These are phyloP conservation scores for Teunomyces gatunensis DNA, from an alignment of 805 yeast genomes.

Conservation along the genomic window DNA sequence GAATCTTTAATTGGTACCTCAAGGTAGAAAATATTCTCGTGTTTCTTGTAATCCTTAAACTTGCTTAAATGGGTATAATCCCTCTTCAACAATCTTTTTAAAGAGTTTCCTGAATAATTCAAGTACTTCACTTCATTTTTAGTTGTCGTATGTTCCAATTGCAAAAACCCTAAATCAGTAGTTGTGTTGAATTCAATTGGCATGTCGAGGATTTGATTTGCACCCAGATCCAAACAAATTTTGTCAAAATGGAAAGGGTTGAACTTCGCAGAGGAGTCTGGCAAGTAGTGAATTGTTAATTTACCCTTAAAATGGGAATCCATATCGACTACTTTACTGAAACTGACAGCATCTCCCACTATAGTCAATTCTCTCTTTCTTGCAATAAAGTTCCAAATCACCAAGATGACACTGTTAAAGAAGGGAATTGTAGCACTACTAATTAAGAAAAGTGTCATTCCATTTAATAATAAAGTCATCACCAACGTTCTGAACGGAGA, in stretches of 20 bases:
- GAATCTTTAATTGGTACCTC: conserved; percentile 64
- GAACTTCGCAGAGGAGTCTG: conserved; percentile 83
- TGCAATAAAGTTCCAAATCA: conserved; percentile 44
- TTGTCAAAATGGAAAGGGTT: conserved; percentile 66
- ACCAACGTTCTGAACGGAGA: conserved; percentile 52
- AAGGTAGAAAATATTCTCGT: conserved; percentile 51
- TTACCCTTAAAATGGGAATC: conserved; percentile 77
- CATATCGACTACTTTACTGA: conserved; percentile 41
- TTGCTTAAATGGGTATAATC: conserved; percentile 32
- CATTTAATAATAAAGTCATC: conserved; percentile 46
- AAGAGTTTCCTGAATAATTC: conserved; percentile 57
- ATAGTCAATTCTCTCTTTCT: conserved; percentile 50
- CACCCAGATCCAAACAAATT: conserved; percentile 53
- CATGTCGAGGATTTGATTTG: conserved; percentile 36
- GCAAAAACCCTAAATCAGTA: conserved; percentile 63
- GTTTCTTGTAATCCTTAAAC: conserved; percentile 21
- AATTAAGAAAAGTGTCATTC: conserved; percentile 53
- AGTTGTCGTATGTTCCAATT: conserved; percentile 59
- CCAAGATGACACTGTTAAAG: conserved; percentile 27
- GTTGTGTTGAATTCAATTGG: conserved; percentile 85
- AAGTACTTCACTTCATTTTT: conserved; percentile 44
- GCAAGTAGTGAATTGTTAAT: conserved; percentile 81
- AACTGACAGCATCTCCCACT: conserved; percentile 44
- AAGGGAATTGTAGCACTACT: conserved; percentile 50
- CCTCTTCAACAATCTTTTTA: conserved; percentile 37